phyloP scores from a whole-genome alignment of 139 green algal genomes.

The Chlamydomonas urium region DNA sequence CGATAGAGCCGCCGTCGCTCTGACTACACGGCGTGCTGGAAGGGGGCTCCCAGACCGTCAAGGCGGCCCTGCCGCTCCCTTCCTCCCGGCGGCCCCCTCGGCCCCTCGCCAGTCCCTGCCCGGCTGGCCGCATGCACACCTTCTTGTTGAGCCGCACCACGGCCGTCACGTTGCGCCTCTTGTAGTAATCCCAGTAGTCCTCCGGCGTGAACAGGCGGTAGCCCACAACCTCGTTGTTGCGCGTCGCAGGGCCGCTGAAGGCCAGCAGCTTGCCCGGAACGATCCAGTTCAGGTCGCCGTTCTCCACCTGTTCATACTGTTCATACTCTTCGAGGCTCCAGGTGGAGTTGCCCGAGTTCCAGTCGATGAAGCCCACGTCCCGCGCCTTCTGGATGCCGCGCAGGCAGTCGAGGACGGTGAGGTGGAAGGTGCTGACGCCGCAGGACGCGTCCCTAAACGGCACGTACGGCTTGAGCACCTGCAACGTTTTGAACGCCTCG shows the following conservation, averaged over 20 bases:
- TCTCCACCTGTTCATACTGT: constrained; percentile 91
- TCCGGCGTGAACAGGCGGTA: constrained; percentile 74
- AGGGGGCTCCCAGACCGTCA: no score
- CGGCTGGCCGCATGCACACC: constrained; percentile 2
- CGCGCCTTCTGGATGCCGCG: constrained; percentile 72
- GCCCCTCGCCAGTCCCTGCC: no score
- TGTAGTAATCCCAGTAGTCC: constrained; percentile 86
- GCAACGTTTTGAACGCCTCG: constrained; percentile 65
- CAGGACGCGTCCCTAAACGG: constrained; percentile 84
- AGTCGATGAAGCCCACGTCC: constrained; percentile 76
- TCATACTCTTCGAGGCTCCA: constrained; percentile 88
- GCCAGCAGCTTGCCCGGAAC: constrained; percentile 87
- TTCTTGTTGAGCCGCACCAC: constrained; percentile 87
- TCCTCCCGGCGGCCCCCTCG: no score
- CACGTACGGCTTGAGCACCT: constrained; percentile 61
- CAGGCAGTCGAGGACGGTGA: constrained; percentile 73
- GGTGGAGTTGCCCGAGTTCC: constrained; percentile 37
- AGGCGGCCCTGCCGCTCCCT: no score
- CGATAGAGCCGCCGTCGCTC: no score
- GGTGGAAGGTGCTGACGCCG: constrained; percentile 69
- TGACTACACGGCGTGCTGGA: no score
- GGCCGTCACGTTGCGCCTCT: constrained; percentile 50
- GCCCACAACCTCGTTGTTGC: constrained; percentile 62
- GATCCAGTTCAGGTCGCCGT: constrained; percentile 90
- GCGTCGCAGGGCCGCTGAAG: constrained; percentile 70